phyloP scores from a whole-genome alignment of 208 protist species.

The Crithidia bombi region DNA sequence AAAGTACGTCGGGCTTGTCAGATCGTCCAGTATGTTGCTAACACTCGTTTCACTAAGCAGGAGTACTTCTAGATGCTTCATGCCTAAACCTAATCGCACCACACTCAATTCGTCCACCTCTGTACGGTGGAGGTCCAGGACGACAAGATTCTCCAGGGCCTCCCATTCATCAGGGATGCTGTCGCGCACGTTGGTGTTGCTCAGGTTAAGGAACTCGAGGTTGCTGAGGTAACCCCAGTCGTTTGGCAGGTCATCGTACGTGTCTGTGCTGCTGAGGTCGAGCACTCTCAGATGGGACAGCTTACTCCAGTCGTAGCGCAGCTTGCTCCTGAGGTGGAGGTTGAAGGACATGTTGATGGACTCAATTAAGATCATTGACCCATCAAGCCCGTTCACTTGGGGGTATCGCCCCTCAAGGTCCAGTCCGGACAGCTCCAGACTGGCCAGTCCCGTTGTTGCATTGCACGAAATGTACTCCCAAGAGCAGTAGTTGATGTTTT shows the following conservation, averaged over 20 bases:
- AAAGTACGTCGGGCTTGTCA: conserved; percentile 3
- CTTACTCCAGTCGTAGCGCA: conserved; percentile 1
- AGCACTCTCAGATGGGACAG: not conserved
- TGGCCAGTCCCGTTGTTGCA: not conserved
- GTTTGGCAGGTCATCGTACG: not conserved
- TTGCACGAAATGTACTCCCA: not conserved
- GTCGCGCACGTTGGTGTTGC: conserved; percentile 9
- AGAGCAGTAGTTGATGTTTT: not conserved
- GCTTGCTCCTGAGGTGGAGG: not conserved
- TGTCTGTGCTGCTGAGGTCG: conserved; percentile 13
- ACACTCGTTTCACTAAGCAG: not conserved
- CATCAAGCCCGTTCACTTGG: not conserved
- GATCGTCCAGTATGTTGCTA: not conserved
- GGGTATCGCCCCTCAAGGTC: not conserved
- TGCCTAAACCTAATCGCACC: not conserved
- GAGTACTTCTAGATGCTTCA: conserved; percentile 9
- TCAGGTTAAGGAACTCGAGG: conserved; percentile 18
- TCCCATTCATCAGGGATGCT: conserved; percentile 14
- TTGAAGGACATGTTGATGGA: conserved; percentile 10
- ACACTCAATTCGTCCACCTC: conserved; percentile 9
- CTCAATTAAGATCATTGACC: conserved; percentile 7
- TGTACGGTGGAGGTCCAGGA: conserved; percentile 12
- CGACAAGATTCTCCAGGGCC: conserved; percentile 9
- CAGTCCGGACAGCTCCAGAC: not conserved
- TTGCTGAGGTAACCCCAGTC: conserved; percentile 11